Conservation (phyloP, 1,284 basidiomycete genomes). For the Chalciporus sp. region DNA sequence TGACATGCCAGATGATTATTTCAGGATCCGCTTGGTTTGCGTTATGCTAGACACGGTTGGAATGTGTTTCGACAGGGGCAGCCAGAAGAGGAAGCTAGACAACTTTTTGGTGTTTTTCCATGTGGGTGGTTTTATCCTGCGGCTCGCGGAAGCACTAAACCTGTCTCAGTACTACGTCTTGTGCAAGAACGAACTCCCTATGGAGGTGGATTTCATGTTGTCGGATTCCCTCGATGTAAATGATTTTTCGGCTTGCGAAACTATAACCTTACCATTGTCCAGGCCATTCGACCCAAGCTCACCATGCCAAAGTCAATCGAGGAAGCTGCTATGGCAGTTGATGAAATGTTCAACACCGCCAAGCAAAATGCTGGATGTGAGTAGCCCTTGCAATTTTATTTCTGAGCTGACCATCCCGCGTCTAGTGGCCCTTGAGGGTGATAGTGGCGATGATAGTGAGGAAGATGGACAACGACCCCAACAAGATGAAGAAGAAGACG, state of each 20-base stretch:
- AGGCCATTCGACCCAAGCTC: conserved; percentile 83
- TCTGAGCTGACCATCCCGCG: conserved; percentile 8
- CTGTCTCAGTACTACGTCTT: conserved; percentile 76
- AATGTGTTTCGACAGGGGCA: conserved; percentile 95
- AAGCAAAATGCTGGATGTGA: conserved; percentile 61
- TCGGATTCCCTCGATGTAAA: conserved; percentile 88
- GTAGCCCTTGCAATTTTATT: conserved; percentile 19
- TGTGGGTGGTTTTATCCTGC: conserved; percentile 45
- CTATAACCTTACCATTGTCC: conserved; percentile 12
- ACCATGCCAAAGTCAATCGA: conserved; percentile 72
- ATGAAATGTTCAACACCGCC: conserved; percentile 79
- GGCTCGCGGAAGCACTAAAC: conserved; percentile 9
- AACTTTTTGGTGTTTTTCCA: conserved; percentile 93
- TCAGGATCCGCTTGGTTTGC: conserved; percentile 91
- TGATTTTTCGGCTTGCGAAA: conserved; percentile 1
- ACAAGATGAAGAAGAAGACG: conserved; percentile 59
- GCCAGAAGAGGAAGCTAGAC: conserved; percentile 89
- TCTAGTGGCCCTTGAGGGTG: conserved; percentile 51
- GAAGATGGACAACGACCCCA: conserved; percentile 60
- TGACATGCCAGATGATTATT: conserved; percentile 95
- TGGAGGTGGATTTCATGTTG: conserved; percentile 98
- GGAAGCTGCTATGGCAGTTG: conserved; percentile 85
- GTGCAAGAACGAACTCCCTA: conserved; percentile 86
- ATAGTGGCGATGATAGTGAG: conserved; percentile 73
- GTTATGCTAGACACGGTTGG: conserved; percentile 94